Base-by-base conservation (phyloP, 345 rosid species). In the Camelina laxa region DNA sequence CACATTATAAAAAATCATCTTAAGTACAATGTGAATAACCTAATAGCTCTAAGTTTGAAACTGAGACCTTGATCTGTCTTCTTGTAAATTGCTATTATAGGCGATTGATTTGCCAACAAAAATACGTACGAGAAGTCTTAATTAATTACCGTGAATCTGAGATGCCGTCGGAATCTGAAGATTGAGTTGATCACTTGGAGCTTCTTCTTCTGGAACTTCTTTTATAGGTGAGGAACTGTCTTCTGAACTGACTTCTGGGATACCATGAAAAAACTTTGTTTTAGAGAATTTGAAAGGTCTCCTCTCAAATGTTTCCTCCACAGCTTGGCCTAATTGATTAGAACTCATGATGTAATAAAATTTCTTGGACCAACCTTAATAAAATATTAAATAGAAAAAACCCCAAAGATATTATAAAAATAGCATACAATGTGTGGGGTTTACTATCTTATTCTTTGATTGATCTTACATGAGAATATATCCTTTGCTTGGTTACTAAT, bases 261-360 rank as follows among this genome's bases (percentile, higher is more conserved):
- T 57, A 57, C 45, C 45, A 59, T 47, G 73, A 62, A 50, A 69
- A 47, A 69, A 50, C 35, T 61, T 76, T n/a, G 65, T 53, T 31
- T 69, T 76, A 8, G 65, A 59, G 16, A 76, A 69, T 16, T 76
- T 69, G 65, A 62, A 76, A 69, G 75, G 75, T 42, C 70, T 76
- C 50, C 56, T 69, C 9, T 65, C 9, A 63, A 62, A 62, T 33
- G 50, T 62, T 36, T 69, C 75, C n/a, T 70, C 48, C 6, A 47
- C 45, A 61, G 24, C 6, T 51, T 38, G 20, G 8, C 69, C 58
- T 51, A 45, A 22, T 24, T 74, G 22, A 22, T 66, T 59, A 58
- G 73, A 67, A 60, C 48, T 20, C 79, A 60, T 65, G 65, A 19
- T 47, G 15, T 64, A 24, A 5, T 30, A 54, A 15, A 10, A 2